Evolutionary conservation across 441 rosid species (phyloP).

Genomic region (Populus tomentosa): DNA sequence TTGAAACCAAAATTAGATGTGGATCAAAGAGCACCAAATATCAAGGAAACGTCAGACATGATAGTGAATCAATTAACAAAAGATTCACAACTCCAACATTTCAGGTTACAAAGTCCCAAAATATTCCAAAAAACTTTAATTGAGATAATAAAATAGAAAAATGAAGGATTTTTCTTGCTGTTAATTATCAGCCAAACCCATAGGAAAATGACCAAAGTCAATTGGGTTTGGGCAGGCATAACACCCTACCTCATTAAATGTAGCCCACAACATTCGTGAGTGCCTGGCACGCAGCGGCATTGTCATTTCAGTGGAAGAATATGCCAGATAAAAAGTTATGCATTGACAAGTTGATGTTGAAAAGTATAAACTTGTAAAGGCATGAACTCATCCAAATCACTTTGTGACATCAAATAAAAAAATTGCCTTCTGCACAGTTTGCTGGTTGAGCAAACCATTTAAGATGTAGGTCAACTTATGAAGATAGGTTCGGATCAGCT

Average conservation of each 20-base stretch:
- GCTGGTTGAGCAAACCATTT: neutral
- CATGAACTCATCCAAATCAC: neutral
- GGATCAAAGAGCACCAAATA: neutral
- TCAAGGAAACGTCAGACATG: neutral
- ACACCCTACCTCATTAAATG: neutral
- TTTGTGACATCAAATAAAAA: neutral
- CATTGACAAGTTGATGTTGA: neutral
- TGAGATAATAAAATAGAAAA: neutral
- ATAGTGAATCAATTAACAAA: neutral
- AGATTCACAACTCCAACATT: neutral
- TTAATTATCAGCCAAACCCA: neutral
- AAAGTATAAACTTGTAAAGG: neutral
- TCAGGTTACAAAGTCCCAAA: neutral
- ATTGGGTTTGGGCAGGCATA: neutral
- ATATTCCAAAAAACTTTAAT: neutral
- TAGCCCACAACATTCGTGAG: neutral
- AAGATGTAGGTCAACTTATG: neutral
- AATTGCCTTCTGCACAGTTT: neutral
- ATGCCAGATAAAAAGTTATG: neutral
- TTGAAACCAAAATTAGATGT: constrained; percentile 18
- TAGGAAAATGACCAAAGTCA: neutral
- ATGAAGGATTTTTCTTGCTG: neutral
- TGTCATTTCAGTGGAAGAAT: neutral
- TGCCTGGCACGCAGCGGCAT: neutral
- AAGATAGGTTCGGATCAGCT: neutral